These are phyloP conservation scores for Myrmaecium sp. DNA, from an alignment of 2,329 filamentous ascomycete species.

Conservation along the genomic window DNA sequence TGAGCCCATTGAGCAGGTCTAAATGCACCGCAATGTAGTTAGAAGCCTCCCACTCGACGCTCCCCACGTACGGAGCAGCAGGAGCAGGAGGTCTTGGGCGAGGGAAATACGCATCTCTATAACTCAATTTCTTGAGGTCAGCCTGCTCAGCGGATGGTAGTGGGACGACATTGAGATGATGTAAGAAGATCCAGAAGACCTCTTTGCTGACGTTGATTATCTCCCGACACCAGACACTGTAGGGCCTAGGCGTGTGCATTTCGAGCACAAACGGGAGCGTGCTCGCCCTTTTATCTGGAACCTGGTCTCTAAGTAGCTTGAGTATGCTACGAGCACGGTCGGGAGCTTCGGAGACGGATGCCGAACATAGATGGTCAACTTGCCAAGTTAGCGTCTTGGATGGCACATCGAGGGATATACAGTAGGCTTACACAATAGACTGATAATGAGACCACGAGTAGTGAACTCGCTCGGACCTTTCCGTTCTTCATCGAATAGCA, in stretches of 20 bases:
- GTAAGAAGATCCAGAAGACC: conserved; percentile 98
- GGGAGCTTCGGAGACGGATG: conserved; percentile 37
- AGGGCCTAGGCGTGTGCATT: conserved; percentile 75
- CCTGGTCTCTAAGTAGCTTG: conserved; percentile 62
- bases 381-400: conserved; percentile 3
- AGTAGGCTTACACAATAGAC: conserved; percentile 44
- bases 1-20: conserved; percentile 78
- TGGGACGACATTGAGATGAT: conserved; percentile 77
- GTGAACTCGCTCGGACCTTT: conserved; percentile 96
- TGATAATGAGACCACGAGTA: conserved; percentile 78
- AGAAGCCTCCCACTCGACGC: conserved; percentile 96
- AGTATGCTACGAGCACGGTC: conserved; percentile 58
- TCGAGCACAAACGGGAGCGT: conserved; percentile 75
- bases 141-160: conserved; percentile 26
- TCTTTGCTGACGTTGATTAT: conserved; percentile 87
- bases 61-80: conserved; percentile 87
- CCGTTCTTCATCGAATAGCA: conserved; percentile 95
- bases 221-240: conserved; percentile 88
- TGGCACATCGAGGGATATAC: not conserved
- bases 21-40: conserved; percentile 89
- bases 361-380: conserved; percentile 64
- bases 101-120: conserved; percentile 54
- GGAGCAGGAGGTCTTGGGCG: conserved; percentile 76
- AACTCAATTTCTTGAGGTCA: conserved; percentile 11
- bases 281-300: conserved; percentile 51